phyloP scores from a whole-genome alignment of 768 basidiomycete genomes.

The Brasilioporus rufonigricans region DNA sequence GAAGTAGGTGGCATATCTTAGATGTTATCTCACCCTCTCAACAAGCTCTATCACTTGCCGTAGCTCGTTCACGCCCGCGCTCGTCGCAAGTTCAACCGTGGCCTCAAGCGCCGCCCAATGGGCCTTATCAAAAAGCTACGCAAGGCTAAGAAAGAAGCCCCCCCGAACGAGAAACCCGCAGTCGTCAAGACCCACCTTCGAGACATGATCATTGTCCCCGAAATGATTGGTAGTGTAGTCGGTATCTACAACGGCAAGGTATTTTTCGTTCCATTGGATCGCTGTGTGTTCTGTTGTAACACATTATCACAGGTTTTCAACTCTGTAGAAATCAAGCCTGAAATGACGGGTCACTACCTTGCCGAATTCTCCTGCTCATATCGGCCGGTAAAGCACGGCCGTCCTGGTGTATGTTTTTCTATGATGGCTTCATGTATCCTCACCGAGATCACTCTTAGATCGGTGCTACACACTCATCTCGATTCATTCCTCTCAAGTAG shows the following conservation, averaged over 20 bases:
- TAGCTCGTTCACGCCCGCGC: slow-evolving; percentile 98
- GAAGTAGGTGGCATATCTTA: slow-evolving; percentile 53
- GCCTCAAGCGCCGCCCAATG: slow-evolving; percentile 97
- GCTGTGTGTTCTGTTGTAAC: not conserved
- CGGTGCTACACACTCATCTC: slow-evolving; percentile 88
- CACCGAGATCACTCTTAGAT: slow-evolving; percentile 46
- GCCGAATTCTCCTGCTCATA: slow-evolving; percentile 97
- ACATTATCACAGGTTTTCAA: slow-evolving; percentile 67
- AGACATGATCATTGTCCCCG: slow-evolving; percentile 99
- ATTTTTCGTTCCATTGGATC: slow-evolving; percentile 17
- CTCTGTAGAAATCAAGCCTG: slow-evolving; percentile 98
- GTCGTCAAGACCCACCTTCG: slow-evolving; percentile 99
- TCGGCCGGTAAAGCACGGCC: slow-evolving; percentile 99
- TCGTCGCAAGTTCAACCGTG: slow-evolving; percentile 97
- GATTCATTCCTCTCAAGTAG: slow-evolving; percentile 98
- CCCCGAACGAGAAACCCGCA: slow-evolving; percentile 96
- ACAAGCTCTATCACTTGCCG: not conserved
- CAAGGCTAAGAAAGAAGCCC: slow-evolving; percentile 99
- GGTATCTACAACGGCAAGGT: slow-evolving; percentile 99
- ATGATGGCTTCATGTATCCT: not conserved
- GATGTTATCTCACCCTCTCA: not conserved
- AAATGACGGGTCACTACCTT: slow-evolving; percentile 99
- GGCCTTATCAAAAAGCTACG: slow-evolving; percentile 99
- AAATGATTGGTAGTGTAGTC: slow-evolving; percentile 98
- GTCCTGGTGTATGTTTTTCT: slow-evolving; percentile 81